phyloP scores from a whole-genome alignment of 73 alveolate genomes.

The Loxodes magnus region DNA sequence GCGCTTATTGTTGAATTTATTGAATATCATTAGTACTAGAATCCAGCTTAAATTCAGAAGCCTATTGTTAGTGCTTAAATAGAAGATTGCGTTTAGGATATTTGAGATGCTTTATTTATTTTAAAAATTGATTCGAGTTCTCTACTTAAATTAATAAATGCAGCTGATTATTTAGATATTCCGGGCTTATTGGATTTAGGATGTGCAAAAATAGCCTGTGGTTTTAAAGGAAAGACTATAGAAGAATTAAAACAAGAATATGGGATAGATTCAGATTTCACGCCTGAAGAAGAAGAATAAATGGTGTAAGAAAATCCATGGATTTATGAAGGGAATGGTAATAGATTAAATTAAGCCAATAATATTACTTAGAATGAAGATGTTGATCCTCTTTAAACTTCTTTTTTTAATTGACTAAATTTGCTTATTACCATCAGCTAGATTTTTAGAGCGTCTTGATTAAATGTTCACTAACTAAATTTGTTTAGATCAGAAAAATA shows the following conservation, averaged over 20 bases:
- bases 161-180: neutral
- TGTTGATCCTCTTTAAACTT: too few relatives aligned
- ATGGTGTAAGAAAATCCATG: neutral
- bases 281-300: slow-evolving; percentile 1
- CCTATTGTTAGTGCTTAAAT: slow-evolving; percentile 1
- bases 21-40: slow-evolving; percentile 6
- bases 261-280: neutral
- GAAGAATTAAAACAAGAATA: neutral
- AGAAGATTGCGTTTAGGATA: neutral
- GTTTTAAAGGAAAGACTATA: neutral
- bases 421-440: too few relatives aligned
- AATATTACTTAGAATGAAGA: too few relatives aligned
- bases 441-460: too few relatives aligned
- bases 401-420: too few relatives aligned
- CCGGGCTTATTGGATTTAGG: neutral
- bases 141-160: neutral
- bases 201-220: neutral
- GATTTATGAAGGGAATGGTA: neutral
- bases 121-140: too few relatives aligned
- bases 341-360: too few relatives aligned
- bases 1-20: neutral
- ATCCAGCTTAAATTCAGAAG: neutral
- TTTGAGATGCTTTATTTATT: slow-evolving; percentile 12
- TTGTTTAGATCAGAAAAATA: too few relatives aligned
- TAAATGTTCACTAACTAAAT: too few relatives aligned